Evolutionary conservation across 2,329 filamentous ascomycete genomes (phyloP).

Genomic region (Thelonectria rubi): DNA sequence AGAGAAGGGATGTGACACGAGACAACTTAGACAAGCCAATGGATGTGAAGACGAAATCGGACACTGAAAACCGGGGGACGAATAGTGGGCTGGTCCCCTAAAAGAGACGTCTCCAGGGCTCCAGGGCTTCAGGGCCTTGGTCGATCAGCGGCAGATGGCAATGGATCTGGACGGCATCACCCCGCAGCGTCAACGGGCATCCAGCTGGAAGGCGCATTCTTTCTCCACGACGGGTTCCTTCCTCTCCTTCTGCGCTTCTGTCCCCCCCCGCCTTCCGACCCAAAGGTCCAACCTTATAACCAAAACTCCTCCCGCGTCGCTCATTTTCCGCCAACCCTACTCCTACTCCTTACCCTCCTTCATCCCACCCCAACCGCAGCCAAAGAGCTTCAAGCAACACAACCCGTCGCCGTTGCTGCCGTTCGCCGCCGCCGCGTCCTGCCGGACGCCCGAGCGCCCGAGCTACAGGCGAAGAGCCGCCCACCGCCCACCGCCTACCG

Average conservation of each 20-base stretch:
- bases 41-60: slow-evolving; percentile 12
- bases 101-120: slow-evolving; percentile 6
- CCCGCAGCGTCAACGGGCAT: slow-evolving; percentile 12
- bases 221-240: slow-evolving; percentile 19
- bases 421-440: slow-evolving; percentile 35
- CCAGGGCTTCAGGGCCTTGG: too few relatives aligned
- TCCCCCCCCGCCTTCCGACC: slow-evolving; percentile 13
- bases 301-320: slow-evolving; percentile 10
- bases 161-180: slow-evolving; percentile 8
- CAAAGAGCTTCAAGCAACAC: slow-evolving; percentile 1
- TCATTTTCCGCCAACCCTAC: slow-evolving; percentile 11
- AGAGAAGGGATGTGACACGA: neutral
- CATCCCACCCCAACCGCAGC: neutral
- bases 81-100: slow-evolving; percentile 14
- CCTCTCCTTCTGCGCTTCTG: slow-evolving; percentile 9
- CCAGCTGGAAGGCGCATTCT: neutral
- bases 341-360: slow-evolving; percentile 4
- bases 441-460: slow-evolving; percentile 43
- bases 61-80: slow-evolving; percentile 21
- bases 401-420: slow-evolving; percentile 20
- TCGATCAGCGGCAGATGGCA: too few relatives aligned
- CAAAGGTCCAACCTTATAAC: slow-evolving; percentile 6
- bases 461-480: slow-evolving; percentile 37
- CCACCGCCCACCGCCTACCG: slow-evolving; percentile 27
- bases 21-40: neutral